A percentile compares a stretch with the other conserved stretches of the same genome.
Evolutionary conservation across 257 asterid species (phyloP).

Genomic region (Ocimum tenuiflorum): DNA sequence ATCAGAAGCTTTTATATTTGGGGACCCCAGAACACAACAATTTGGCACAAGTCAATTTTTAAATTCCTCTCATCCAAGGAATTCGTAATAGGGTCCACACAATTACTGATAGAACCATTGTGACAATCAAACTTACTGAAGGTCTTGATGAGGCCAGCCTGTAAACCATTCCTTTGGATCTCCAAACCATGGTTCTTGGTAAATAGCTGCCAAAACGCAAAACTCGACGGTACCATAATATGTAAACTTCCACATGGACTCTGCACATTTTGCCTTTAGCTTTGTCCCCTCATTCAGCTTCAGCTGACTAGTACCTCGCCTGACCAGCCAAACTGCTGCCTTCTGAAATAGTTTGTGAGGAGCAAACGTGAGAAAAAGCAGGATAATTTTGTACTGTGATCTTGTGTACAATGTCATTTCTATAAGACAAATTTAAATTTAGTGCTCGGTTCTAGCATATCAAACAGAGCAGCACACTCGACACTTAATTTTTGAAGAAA

Average conservation of each 20-base stretch:
- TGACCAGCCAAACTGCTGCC: slow-evolving; percentile 59
- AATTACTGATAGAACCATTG: slow-evolving; percentile 1
- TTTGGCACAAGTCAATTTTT: background rate
- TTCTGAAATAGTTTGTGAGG: slow-evolving; percentile 44
- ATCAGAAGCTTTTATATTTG: too few relatives aligned
- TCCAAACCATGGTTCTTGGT: slow-evolving; percentile 67
- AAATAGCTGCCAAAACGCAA: slow-evolving; percentile 43
- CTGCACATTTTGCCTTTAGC: slow-evolving; percentile 72
- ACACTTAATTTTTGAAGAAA: background rate
- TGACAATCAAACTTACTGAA: slow-evolving; percentile 32
- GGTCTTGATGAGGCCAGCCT: slow-evolving; percentile 91
- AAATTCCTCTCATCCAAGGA: slow-evolving; percentile 2
- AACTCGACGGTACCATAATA: slow-evolving; percentile 68
- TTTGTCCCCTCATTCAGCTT: slow-evolving; percentile 46
- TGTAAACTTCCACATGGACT: slow-evolving; percentile 92
- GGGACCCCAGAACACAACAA: too few relatives aligned
- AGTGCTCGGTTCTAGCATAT: background rate
- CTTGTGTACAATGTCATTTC: background rate
- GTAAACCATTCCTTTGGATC: slow-evolving; percentile 49
- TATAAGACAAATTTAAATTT: background rate
- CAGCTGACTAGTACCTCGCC: slow-evolving; percentile 36
- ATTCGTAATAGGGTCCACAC: background rate
- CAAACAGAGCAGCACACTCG: background rate
- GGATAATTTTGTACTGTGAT: background rate
- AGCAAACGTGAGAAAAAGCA: slow-evolving; percentile 1